Evolutionary conservation across 495 filamentous ascomycete species (phyloP), one percentile per base, ranked within the genome.

Genomic region (Aspergillus mulundensis): DNA sequence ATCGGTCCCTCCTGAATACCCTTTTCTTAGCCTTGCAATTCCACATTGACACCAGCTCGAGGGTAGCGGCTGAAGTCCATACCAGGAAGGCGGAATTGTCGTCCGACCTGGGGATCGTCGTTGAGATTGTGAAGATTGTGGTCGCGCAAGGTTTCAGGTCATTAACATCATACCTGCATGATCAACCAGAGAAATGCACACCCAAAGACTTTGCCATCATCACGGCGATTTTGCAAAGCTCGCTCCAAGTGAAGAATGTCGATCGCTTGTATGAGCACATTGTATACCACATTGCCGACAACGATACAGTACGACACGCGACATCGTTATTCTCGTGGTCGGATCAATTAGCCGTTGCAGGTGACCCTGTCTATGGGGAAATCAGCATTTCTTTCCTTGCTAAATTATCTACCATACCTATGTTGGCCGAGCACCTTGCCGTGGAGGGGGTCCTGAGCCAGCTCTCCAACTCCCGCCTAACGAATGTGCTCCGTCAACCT

Each of bases 331-430:
- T 95, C 69, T 95, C 90, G 6, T 99, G 95, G 95, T 84, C 94
- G 15, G 90, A 97, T 68, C 84, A 85, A 58, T 79, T 82, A 14
- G 73, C 80, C 5, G 76, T 83, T 36, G 81, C 84, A 49, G 84
- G 86, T 25, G 93, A 98, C 60, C 95, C 94, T n/a, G 76, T 99
- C 42, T 97, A 96, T 72, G 95, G 90, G 58, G 91, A 97, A 62
- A 75, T 96, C 16, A 87, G 87, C 61, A 79, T 96, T 8, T 80
- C 88, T 16, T 93, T 96, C 68, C 84, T 99, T 16, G 83, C 96
- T 48, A 89, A 93, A 61, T 77, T 99, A 28, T 96, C 91, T 1
- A 83, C 79, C 36, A 76, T 97, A 4, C 88, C 87, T n/a, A 62
- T 80, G 18, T 77, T 97, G 20, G 94, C 94, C 7, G 92, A 98